A percentile compares a stretch with the other conserved stretches of the same genome.
Evolutionary conservation across 805 yeast genomes (phyloP).

Genomic region (Wickerhamomyces strasburgensis): DNA sequence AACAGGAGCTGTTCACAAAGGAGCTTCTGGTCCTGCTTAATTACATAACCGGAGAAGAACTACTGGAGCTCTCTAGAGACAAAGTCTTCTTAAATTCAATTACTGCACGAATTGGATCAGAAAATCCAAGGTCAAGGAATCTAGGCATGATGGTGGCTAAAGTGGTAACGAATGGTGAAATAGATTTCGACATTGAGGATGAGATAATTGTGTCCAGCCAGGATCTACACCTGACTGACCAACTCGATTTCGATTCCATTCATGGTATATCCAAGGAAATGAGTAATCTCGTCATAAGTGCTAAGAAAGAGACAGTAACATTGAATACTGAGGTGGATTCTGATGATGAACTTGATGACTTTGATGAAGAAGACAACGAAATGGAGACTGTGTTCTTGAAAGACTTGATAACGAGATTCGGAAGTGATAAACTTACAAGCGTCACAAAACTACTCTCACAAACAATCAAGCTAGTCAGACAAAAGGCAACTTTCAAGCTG

Average conservation of each 20-base stretch:
- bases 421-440: slow-evolving; percentile 38
- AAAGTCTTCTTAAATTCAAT: slow-evolving; percentile 43
- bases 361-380: slow-evolving; percentile 27
- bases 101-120: slow-evolving; percentile 50
- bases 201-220: slow-evolving; percentile 4
- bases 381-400: slow-evolving; percentile 66
- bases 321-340: slow-evolving; percentile 26
- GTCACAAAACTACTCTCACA: slow-evolving; percentile 40
- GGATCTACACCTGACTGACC: slow-evolving; percentile 1
- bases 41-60: slow-evolving; percentile 19
- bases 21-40: slow-evolving; percentile 36
- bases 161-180: slow-evolving; percentile 27
- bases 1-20: slow-evolving; percentile 47
- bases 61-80: slow-evolving; percentile 31
- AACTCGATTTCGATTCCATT: slow-evolving; percentile 14
- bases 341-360: slow-evolving; percentile 26
- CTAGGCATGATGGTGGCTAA: slow-evolving; percentile 60
- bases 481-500: slow-evolving; percentile 52
- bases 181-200: slow-evolving; percentile 28
- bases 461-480: slow-evolving; percentile 51
- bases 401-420: slow-evolving; percentile 58
- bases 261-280: slow-evolving; percentile 10
- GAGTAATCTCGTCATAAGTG: slow-evolving; percentile 6
- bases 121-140: slow-evolving; percentile 38
- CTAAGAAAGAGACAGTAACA: slow-evolving; percentile 8